phyloP scores from a whole-genome alignment of 768 basidiomycete genomes.

The Termitomyces sp. region DNA sequence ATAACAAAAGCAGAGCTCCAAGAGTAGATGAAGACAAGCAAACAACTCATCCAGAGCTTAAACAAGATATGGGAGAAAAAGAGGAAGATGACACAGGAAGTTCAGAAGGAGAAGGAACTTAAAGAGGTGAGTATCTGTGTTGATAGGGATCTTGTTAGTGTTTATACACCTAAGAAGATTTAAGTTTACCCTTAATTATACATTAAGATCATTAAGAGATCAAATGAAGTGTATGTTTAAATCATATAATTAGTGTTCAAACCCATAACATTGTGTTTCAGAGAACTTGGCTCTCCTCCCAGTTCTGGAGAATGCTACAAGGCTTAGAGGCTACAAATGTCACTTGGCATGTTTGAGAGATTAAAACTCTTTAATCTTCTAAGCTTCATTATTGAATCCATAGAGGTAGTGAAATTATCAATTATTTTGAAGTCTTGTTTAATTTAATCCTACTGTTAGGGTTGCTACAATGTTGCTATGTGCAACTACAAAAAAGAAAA shows the following conservation, averaged over 20 bases:
- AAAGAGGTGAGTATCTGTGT: too few species aligned
- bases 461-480: conserved; percentile 89
- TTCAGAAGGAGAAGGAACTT: too few species aligned
- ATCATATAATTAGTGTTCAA: background rate
- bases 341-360: conserved; percentile 91
- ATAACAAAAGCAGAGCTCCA: too few species aligned
- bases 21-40: too few species aligned
- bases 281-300: conserved; percentile 95
- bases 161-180: too few species aligned
- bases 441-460: conserved; percentile 38
- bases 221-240: conserved; percentile 70
- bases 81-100: too few species aligned
- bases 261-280: conserved; percentile 22
- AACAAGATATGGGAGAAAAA: too few species aligned
- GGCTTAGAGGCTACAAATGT: conserved; percentile 86
- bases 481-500: conserved; percentile 98
- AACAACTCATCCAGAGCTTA: too few species aligned
- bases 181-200: too few species aligned
- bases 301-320: conserved; percentile 94
- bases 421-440: background rate
- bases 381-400: conserved; percentile 78
- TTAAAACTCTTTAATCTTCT: conserved; percentile 98
- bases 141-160: too few species aligned
- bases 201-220: conserved; percentile 74
- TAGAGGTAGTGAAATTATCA: conserved; percentile 66